Conservation (phyloP, 768 basidiomycete species). For the Pleurotus giganteus region DNA sequence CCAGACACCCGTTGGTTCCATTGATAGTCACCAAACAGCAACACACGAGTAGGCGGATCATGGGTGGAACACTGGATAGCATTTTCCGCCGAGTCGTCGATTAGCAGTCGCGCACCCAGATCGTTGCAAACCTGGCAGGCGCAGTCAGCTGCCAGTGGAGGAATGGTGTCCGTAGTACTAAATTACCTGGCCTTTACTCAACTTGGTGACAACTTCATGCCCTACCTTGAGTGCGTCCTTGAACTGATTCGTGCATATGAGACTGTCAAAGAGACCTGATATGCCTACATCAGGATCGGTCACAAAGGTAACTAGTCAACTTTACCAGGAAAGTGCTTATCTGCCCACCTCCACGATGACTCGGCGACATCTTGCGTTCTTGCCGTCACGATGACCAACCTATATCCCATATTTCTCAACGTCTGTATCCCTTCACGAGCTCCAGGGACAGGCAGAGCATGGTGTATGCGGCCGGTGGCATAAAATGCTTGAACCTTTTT, state of each 20-base stretch:
- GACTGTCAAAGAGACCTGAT: constrained; percentile 49
- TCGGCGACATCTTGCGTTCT: constrained; percentile 52
- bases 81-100: constrained; percentile 84
- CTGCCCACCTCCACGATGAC: constrained; percentile 65
- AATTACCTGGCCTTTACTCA: constrained; percentile 69
- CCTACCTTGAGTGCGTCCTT: constrained; percentile 45
- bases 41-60: constrained; percentile 49
- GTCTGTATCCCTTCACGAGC: constrained; percentile 56
- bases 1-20: constrained; percentile 68
- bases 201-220: constrained; percentile 48
- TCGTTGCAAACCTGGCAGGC: constrained; percentile 56
- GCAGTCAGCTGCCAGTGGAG: neutral
- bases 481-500: constrained; percentile 62
- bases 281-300: neutral
- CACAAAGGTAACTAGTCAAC: neutral
- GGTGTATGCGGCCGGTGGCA: constrained; percentile 43
- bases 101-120: constrained; percentile 61
- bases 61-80: constrained; percentile 56
- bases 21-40: constrained; percentile 74
- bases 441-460: constrained; percentile 54
- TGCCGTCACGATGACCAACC: constrained; percentile 77
- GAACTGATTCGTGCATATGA: constrained; percentile 78
- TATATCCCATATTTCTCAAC: constrained; percentile 62
- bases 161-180: neutral
- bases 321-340: constrained; percentile 60